Conservation (phyloP, 2,329 filamentous ascomycete genomes). For the Fusarium tjaetaba region DNA sequence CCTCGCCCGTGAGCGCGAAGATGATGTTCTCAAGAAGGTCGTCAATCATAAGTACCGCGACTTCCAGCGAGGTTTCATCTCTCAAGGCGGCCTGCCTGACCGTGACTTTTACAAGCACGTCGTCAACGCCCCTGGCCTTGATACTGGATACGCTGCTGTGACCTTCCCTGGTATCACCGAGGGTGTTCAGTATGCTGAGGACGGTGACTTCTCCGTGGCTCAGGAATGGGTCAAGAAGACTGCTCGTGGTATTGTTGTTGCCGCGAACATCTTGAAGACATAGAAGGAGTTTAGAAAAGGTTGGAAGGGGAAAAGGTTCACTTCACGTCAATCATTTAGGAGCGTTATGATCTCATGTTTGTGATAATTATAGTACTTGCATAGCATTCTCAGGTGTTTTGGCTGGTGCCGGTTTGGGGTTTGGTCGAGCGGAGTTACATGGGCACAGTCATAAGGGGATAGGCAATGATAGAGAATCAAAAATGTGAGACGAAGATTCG, state of each 20-base stretch:
- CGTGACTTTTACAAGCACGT: conserved; percentile 59
- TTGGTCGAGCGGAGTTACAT: background rate
- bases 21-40: conserved; percentile 47
- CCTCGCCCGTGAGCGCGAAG: conserved; percentile 42
- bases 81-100: conserved; percentile 57
- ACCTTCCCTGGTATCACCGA: conserved; percentile 70
- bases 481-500: background rate
- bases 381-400: background rate
- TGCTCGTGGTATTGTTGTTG: conserved; percentile 47
- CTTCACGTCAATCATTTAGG: conserved; percentile 14
- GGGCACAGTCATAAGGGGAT: background rate
- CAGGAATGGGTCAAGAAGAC: conserved; percentile 51
- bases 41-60: conserved; percentile 59
- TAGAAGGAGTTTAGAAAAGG: rapidly evolving
- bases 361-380: background rate
- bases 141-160: conserved; percentile 56
- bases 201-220: conserved; percentile 41
- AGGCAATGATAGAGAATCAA: background rate
- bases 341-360: conserved; percentile 2
- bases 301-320: background rate
- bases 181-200: conserved; percentile 65
- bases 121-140: conserved; percentile 58
- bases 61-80: conserved; percentile 60
- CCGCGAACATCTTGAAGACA: conserved; percentile 49
- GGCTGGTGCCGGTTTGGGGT: conserved; percentile 5